Conservation (phyloP, 2,329 filamentous ascomycete species). For the Magnaporthales sp. region DNA sequence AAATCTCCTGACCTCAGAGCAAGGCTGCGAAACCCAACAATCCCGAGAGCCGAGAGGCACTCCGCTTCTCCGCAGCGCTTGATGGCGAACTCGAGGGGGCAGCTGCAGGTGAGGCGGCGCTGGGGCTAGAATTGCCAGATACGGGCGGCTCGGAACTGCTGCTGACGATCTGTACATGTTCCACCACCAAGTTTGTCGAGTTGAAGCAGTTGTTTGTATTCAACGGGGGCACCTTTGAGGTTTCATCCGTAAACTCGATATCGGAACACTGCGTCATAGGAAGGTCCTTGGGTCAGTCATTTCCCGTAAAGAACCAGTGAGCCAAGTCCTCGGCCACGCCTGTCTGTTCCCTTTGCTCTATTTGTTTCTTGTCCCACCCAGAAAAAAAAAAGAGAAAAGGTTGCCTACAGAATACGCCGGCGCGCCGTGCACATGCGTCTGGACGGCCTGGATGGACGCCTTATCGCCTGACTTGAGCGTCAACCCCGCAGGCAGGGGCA, state of each 20-base stretch:
- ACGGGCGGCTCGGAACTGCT: not conserved
- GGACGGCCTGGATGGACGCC: conserved; percentile 64
- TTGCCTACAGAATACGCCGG: conserved; percentile 53
- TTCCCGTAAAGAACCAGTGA: no score
- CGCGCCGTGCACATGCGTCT: conserved; percentile 59
- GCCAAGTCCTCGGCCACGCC: no score
- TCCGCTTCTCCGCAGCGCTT: not conserved
- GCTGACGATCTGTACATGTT: not conserved
- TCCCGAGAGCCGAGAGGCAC: not conserved
- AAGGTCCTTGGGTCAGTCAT: not conserved
- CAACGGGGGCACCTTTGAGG: conserved; percentile 42
- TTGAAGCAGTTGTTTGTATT: conserved; percentile 60
- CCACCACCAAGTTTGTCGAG: conserved; percentile 26
- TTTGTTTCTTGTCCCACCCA: no score
- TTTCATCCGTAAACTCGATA: conserved; percentile 57
- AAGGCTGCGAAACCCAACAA: not conserved
- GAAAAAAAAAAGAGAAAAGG: conserved; percentile 11
- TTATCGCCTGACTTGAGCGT: conserved; percentile 54
- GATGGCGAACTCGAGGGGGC: no score
- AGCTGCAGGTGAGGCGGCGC: not conserved
- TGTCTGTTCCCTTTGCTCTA: no score
- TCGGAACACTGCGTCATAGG: conserved; percentile 53
- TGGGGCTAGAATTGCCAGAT: not conserved
- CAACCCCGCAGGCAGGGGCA: conserved; percentile 55
- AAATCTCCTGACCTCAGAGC: not conserved